Base-by-base conservation (phyloP, 1,284 basidiomycete genomes). In the Rhodotorula sp. region DNA sequence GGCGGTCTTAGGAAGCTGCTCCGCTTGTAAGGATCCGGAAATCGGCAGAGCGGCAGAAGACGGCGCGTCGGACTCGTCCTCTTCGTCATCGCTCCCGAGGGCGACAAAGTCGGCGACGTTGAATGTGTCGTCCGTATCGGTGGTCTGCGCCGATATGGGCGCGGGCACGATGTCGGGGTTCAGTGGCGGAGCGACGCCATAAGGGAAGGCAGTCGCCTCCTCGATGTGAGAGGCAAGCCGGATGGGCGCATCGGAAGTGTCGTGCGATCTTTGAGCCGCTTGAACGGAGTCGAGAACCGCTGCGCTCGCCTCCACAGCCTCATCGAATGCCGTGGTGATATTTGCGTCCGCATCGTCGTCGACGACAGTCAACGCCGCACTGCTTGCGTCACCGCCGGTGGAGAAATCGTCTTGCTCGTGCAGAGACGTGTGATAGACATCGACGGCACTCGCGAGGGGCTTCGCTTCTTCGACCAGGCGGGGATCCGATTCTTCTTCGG, bases 21-120 rank as follows among this genome's bases (percentile, higher is more conserved):
- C 37, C 37, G 37, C 37, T 10, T 42, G 37, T 42, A 14, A 42
- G 8, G 10, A 10, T 42, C 37, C 37, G 10, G 37, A 12, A 12
- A 42, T 42, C 10, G 37, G 37, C 37, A 42, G 37, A 42, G 37
- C 37, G 37, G 37, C 37, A 42, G 37, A 42, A 42, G 37, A 42
- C 37, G 33, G 55, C 58, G n/a, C 54, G 29, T 29, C 48, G 6
- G 48, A 30, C 7, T 57, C 60, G 45, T 62, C 66, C 46, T 18
- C 29, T 7, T 64, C 67, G 55, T 69, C 63, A 17, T 66, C 65
- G 51, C 51, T 69, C 15, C n/a, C 49, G n/a, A 51, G 49, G n/a
- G 49, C 49, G n/a, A 51, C 49, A 24, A n/a, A 51, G 22, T 51
- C 49, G 10, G 49, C 49, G 17, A 51, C 53, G 53, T 54, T 7